Conservation (phyloP, 306 rosid species). For the Fagus crenata region DNA sequence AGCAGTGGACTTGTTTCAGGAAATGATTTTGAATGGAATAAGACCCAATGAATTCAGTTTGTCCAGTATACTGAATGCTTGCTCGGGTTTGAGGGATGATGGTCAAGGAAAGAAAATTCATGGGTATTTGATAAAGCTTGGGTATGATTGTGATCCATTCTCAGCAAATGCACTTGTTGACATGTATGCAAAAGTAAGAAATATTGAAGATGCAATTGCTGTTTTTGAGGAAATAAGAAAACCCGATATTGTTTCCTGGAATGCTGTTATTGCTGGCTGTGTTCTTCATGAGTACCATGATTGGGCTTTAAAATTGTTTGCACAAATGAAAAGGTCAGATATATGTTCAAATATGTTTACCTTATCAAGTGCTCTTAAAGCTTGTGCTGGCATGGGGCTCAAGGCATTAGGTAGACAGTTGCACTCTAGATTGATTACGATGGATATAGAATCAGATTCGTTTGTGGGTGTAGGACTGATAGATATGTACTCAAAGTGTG, state of each 20-base stretch:
- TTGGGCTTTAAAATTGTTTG: conserved; percentile 50
- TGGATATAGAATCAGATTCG: conserved; percentile 55
- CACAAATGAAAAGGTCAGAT: conserved; percentile 50
- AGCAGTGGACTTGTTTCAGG: conserved; percentile 58
- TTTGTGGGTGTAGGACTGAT: conserved; percentile 70
- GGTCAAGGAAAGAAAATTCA: conserved; percentile 56
- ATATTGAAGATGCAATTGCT: conserved; percentile 49
- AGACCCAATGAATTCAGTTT: conserved; percentile 78
- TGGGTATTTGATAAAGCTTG: conserved; percentile 62
- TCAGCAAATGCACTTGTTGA: conserved; percentile 80
- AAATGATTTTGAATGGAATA: conserved; percentile 63
- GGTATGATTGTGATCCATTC: conserved; percentile 63
- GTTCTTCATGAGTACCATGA: conserved; percentile 60
- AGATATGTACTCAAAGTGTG: conserved; percentile 82
- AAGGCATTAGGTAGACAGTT: conserved; percentile 73
- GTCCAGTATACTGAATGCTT: conserved; percentile 68
- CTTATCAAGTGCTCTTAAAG: conserved; percentile 74
- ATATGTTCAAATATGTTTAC: conserved; percentile 66
- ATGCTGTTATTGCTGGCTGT: conserved; percentile 88
- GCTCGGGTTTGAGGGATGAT: conserved; percentile 56
- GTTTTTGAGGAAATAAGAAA: conserved; percentile 55
- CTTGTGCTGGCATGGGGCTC: conserved; percentile 60
- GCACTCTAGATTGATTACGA: conserved; percentile 67
- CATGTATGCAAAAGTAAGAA: conserved; percentile 75
- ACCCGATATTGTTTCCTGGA: conserved; percentile 88